phyloP scores from a whole-genome alignment of 495 filamentous ascomycete genomes.

The Daldinia childiae region DNA sequence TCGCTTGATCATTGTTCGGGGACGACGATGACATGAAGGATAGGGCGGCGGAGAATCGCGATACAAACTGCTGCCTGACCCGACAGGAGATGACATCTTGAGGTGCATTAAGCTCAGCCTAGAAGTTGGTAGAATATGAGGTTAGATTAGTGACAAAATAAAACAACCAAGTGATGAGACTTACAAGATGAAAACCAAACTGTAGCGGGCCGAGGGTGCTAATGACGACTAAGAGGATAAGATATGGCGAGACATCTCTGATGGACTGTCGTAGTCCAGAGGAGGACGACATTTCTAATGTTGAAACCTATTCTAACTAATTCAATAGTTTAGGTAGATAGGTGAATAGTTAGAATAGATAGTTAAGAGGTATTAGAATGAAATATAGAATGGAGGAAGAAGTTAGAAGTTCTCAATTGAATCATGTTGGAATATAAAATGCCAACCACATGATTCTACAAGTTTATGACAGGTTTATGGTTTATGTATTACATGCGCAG shows the following conservation, averaged over 20 bases:
- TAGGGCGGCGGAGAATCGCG: conserved; percentile 43
- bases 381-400: no score
- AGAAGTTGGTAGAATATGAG: not conserved
- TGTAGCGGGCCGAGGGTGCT: conserved; percentile 83
- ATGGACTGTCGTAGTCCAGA: conserved; percentile 45
- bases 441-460: no score
- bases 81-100: conserved; percentile 88
- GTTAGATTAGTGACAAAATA: not conserved
- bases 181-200: conserved; percentile 93
- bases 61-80: conserved; percentile 64
- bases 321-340: no score
- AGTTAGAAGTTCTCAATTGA: no score
- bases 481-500: no score
- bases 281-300: conserved; percentile 47
- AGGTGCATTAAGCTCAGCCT: conserved; percentile 96
- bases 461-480: no score
- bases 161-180: conserved; percentile 4
- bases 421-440: no score
- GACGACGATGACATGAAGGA: conserved; percentile 47
- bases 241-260: conserved; percentile 67
- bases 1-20: conserved; percentile 27
- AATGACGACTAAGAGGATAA: conserved; percentile 70
- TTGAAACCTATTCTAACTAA: not conserved
- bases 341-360: no score
- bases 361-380: no score